phyloP scores from a whole-genome alignment of 768 basidiomycete species.

The Boletus sensibilis region DNA sequence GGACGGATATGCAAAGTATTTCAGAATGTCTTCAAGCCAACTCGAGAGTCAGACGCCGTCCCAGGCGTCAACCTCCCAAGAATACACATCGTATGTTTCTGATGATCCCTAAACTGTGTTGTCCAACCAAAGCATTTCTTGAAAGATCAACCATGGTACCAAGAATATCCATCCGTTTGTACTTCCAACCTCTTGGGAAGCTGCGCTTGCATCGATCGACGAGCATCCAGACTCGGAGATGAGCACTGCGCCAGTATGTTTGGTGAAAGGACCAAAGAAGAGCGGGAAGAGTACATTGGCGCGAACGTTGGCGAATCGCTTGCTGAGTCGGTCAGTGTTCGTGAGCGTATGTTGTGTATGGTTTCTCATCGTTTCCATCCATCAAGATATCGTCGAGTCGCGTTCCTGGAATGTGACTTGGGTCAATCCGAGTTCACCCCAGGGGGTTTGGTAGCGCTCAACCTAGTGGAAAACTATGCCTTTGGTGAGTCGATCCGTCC shows the following conservation, averaged over 20 bases:
- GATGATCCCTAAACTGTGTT: neutral
- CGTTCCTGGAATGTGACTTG: slow-evolving; percentile 88
- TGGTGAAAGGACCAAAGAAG: slow-evolving; percentile 85
- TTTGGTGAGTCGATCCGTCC: slow-evolving; percentile 53
- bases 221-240: slow-evolving; percentile 5
- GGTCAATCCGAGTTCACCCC: slow-evolving; percentile 95
- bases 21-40: slow-evolving; percentile 58
- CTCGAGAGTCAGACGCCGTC: slow-evolving; percentile 29
- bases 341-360: neutral
- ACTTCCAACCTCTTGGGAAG: slow-evolving; percentile 38
- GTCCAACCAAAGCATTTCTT: slow-evolving; percentile 18
- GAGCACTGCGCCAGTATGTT: slow-evolving; percentile 40
- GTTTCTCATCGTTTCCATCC: neutral
- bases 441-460: slow-evolving; percentile 80
- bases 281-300: slow-evolving; percentile 91
- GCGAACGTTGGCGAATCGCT: slow-evolving; percentile 64
- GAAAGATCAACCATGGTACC: slow-evolving; percentile 25
- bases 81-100: slow-evolving; percentile 45
- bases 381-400: slow-evolving; percentile 72
- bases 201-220: slow-evolving; percentile 22
- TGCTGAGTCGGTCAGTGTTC: slow-evolving; percentile 52
- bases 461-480: slow-evolving; percentile 60
- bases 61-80: slow-evolving; percentile 47
- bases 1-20: slow-evolving; percentile 62
- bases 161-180: slow-evolving; percentile 35